Evolutionary conservation across 2,329 filamentous ascomycete species (phyloP).

Genomic region (Neonectria punicea): DNA sequence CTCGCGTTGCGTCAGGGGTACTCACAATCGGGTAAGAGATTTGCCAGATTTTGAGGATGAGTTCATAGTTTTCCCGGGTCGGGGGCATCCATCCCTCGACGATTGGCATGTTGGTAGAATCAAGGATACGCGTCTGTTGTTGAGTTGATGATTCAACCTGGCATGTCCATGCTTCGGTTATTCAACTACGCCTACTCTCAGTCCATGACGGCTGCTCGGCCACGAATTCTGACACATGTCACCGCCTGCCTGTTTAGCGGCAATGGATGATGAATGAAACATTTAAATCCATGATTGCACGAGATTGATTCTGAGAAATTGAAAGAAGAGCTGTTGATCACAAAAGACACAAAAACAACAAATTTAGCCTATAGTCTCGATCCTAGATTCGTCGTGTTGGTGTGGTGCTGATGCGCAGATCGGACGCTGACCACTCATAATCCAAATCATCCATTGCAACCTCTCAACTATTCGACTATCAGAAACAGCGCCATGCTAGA

Average conservation of each 20-base stretch:
- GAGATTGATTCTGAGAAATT: not conserved
- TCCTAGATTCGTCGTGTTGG: not conserved
- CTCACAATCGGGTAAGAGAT: conserved; percentile 63
- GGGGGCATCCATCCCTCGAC: conserved; percentile 67
- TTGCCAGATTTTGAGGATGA: conserved; percentile 63
- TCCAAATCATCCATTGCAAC: not conserved
- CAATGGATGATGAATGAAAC: not conserved
- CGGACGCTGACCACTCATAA: not conserved
- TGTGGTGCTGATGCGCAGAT: not conserved
- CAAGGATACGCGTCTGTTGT: not conserved
- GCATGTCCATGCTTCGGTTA: conserved; percentile 26
- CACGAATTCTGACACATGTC: conserved; percentile 37
- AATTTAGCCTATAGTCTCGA: not conserved
- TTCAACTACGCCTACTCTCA: not conserved
- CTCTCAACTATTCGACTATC: conserved; percentile 7
- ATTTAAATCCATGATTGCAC: not conserved
- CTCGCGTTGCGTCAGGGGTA: conserved; percentile 4
- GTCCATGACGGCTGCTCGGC: conserved; percentile 14
- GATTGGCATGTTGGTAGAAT: conserved; percentile 54
- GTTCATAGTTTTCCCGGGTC: conserved; percentile 66
- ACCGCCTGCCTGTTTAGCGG: conserved; percentile 34
- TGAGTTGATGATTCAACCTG: not conserved
- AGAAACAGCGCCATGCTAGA: conserved; percentile 9
- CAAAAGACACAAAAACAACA: not conserved
- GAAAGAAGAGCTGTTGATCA: not conserved